These are phyloP conservation scores for Wickerhamiella kurtzmanii DNA, from an alignment of 805 yeast species.

Conservation along the genomic window DNA sequence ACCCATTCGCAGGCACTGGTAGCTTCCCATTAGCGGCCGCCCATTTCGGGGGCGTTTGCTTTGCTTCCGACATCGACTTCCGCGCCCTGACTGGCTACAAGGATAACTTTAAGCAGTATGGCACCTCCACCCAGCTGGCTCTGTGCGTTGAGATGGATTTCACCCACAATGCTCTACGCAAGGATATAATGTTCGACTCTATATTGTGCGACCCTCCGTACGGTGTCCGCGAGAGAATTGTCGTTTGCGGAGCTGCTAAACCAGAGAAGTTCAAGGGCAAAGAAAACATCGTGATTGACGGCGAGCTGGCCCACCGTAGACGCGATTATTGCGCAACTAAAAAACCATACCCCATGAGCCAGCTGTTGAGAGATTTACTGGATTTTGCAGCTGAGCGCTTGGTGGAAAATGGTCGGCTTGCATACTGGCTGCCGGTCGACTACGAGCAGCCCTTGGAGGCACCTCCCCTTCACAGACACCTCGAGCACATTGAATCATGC, in stretches of 20 bases:
- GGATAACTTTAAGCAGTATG: constrained; percentile 65
- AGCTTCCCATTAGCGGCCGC: constrained; percentile 84
- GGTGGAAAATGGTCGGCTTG: constrained; percentile 63
- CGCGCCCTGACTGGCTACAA: constrained; percentile 59
- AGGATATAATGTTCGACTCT: constrained; percentile 50
- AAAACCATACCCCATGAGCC: constrained; percentile 72
- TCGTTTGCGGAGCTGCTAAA: constrained; percentile 72
- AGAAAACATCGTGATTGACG: constrained; percentile 58
- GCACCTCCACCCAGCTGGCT: constrained; percentile 40
- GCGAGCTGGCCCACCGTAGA: constrained; percentile 60
- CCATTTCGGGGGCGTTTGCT: constrained; percentile 60
- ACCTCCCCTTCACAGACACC: constrained; percentile 64
- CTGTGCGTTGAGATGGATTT: constrained; percentile 89
- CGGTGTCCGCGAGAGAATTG: constrained; percentile 91
- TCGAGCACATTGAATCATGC: constrained; percentile 58
- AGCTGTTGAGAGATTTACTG: constrained; percentile 64
- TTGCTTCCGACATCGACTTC: constrained; percentile 88
- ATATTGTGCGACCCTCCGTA: constrained; percentile 96
- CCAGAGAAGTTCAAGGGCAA: constrained; percentile 57
- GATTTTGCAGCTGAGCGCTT: constrained; percentile 58
- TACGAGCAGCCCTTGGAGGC: constrained; percentile 48
- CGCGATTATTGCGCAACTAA: constrained; percentile 85
- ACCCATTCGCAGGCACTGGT: constrained; percentile 96
- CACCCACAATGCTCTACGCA: constrained; percentile 73
- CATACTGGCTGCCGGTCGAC: constrained; percentile 97